Base-by-base conservation (phyloP, 495 filamentous ascomycete species). In the Penicillium canariense region DNA sequence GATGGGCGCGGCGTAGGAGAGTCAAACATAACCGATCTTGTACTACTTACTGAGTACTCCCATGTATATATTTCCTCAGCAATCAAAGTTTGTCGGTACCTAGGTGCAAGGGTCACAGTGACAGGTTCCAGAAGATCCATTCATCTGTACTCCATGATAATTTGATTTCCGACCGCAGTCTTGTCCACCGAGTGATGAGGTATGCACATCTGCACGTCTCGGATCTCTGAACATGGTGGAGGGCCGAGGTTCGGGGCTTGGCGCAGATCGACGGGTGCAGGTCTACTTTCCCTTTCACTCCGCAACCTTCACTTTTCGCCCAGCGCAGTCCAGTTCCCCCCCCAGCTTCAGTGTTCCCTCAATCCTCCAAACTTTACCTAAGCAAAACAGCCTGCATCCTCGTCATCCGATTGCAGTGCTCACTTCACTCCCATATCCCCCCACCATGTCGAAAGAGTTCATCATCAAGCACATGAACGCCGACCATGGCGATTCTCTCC, bases 391-490 rank as follows among this genome's bases (percentile, higher is more conserved):
- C 8, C 14, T 6, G 14, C 3, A 15, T 10, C 26, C 26, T 15
- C 3, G 11, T 10, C 26, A 14, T 15, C 9, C 25, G 12, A 8
- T 15, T 26, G n/a, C 15, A 5, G 22, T 15, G 23, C 43, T 15
- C 18, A 28, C 0, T 28, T 25, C 6, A 15, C 9, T 4, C 14
- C 5, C 5, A 0, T 25, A 8, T 31, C 38, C 30, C 15, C 49
- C 42, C 43, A 48, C 20, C 45, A 66, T 59, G 55, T 73, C 77
- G 5, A 87, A 84, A 54, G 52, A 76, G 34, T 84, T 86, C 65
- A 87, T 90, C 62, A 80, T 87, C 63, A 75, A 77, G 26, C 89
- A 94, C 76, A 91, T 94, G 88, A 92, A 92, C 75, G 74, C 73
- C 34, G 85, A 90, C 75, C 89, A 92, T 71, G 67, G 70, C 58